These are phyloP conservation scores for Scleroderma citrinum DNA, from an alignment of 768 basidiomycete genomes.

Conservation along the genomic window DNA sequence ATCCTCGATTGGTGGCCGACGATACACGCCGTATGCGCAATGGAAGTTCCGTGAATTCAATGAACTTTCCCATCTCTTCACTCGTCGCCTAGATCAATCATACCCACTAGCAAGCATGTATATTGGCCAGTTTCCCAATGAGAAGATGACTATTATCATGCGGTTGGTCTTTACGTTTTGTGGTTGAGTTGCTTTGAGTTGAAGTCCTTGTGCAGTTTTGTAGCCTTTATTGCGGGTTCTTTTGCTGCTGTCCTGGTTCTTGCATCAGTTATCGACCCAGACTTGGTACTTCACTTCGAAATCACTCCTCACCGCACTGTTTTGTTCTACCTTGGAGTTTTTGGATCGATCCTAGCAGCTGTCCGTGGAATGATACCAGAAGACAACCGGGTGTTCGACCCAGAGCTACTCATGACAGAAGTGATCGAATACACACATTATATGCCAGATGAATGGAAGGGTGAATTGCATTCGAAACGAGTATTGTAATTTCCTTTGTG, in stretches of 20 bases:
- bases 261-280: slow-evolving; percentile 89
- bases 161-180: slow-evolving; percentile 51
- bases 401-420: slow-evolving; percentile 87
- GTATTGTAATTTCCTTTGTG: slow-evolving; percentile 30
- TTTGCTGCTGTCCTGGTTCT: slow-evolving; percentile 94
- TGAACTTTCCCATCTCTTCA: slow-evolving; percentile 91
- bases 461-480: slow-evolving; percentile 80
- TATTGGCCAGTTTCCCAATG: slow-evolving; percentile 96
- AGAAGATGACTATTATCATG: slow-evolving; percentile 83
- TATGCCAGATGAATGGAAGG: slow-evolving; percentile 92
- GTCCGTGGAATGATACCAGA: slow-evolving; percentile 95
- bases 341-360: slow-evolving; percentile 82
- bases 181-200: background rate
- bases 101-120: slow-evolving; percentile 91
- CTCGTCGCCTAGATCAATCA: slow-evolving; percentile 78
- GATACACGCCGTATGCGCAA: slow-evolving; percentile 90
- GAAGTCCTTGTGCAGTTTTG: slow-evolving; percentile 52
- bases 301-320: slow-evolving; percentile 91
- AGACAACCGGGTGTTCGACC: slow-evolving; percentile 89
- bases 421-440: slow-evolving; percentile 94
- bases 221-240: slow-evolving; percentile 93
- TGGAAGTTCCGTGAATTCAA: slow-evolving; percentile 99
- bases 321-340: slow-evolving; percentile 86
- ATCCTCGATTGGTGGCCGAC: slow-evolving; percentile 85
- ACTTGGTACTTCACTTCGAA: slow-evolving; percentile 90